Evolutionary conservation across 2,329 filamentous ascomycete species (phyloP).

Genomic region (Trichoderma sp.): DNA sequence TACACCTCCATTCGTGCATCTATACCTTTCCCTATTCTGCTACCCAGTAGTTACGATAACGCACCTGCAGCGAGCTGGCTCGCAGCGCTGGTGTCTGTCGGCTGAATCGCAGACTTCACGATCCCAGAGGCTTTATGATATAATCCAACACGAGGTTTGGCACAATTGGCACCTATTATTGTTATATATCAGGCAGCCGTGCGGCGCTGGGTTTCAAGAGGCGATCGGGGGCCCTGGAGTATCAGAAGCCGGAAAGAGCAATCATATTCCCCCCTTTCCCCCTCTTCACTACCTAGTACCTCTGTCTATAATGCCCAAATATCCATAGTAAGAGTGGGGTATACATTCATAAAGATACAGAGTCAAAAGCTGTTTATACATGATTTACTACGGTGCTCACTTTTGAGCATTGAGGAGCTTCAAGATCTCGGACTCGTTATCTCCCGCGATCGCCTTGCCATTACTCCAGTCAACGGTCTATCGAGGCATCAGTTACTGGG

Average conservation of each 20-base stretch:
- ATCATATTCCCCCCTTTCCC: neutral
- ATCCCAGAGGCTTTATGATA: neutral
- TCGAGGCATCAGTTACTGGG: neutral
- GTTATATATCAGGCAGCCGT: neutral
- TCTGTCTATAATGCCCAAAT: constrained; percentile 17
- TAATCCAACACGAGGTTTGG: too few relatives aligned
- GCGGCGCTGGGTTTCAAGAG: neutral
- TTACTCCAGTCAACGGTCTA: constrained; percentile 88
- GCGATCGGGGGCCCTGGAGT: neutral
- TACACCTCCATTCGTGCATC: too few relatives aligned
- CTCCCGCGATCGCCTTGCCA: constrained; percentile 73
- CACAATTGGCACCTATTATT: neutral
- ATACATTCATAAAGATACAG: constrained; percentile 16
- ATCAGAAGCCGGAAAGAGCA: neutral
- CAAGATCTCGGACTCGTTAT: constrained; percentile 84
- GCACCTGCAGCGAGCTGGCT: neutral
- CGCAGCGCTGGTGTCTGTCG: neutral
- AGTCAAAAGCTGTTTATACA: constrained; percentile 20
- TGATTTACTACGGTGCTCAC: constrained; percentile 22
- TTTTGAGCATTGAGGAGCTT: constrained; percentile 66
- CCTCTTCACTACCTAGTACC: constrained; percentile 5
- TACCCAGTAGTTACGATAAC: too few relatives aligned
- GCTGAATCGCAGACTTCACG: neutral
- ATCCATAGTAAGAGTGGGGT: constrained; percentile 16
- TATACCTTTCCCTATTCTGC: neutral